phyloP scores from a whole-genome alignment of 257 asterid genomes.

The Voacanga thouarsii region DNA sequence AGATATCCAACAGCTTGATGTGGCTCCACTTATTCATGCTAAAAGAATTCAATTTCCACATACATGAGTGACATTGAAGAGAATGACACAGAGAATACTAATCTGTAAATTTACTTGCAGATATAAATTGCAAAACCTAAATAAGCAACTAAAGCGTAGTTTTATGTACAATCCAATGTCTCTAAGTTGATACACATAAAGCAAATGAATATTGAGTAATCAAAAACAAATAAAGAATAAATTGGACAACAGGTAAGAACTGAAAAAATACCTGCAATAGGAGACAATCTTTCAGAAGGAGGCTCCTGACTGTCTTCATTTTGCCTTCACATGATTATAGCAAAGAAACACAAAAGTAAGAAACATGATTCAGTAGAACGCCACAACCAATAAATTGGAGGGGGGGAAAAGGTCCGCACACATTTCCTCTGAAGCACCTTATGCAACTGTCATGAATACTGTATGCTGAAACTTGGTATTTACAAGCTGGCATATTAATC shows the following conservation, averaged over 20 bases:
- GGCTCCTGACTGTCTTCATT: conserved; percentile 44
- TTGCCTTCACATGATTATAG: conserved; percentile 30
- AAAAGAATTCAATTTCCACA: background rate
- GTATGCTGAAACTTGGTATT: background rate
- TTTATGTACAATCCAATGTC: background rate
- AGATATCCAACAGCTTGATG: background rate
- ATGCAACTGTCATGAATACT: background rate
- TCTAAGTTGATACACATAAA: background rate
- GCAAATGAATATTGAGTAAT: background rate
- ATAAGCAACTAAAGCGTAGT: background rate
- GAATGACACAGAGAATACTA: background rate
- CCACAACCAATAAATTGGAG: background rate
- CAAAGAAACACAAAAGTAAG: conserved; percentile 9
- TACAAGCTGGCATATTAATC: background rate
- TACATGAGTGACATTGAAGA: background rate
- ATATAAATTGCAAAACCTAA: background rate
- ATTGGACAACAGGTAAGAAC: background rate
- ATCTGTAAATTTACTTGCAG: background rate
- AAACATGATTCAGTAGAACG: background rate
- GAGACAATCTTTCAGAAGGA: conserved; percentile 43
- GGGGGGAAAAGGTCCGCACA: background rate
- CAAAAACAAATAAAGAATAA: background rate
- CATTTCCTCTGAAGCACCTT: background rate
- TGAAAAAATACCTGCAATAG: conserved; percentile 58
- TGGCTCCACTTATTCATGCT: background rate